Conservation (phyloP, 768 basidiomycete species). For the Tricholomella constricta region DNA sequence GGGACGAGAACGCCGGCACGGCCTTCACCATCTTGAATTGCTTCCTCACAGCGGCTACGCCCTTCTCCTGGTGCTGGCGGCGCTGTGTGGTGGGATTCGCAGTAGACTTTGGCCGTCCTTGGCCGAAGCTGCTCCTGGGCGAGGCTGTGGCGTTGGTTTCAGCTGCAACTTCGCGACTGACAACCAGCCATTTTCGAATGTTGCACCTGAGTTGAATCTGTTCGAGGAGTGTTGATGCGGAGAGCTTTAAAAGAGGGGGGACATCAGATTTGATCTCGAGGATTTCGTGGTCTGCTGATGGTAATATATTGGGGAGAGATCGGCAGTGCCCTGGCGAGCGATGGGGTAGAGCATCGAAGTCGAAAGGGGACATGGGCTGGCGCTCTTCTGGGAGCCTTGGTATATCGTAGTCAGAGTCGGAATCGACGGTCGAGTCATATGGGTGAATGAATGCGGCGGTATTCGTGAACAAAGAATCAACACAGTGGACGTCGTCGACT, state of each 20-base stretch:
- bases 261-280: constrained; percentile 23
- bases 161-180: neutral
- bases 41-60: constrained; percentile 31
- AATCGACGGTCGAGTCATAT: constrained; percentile 34
- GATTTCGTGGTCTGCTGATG: constrained; percentile 9
- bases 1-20: constrained; percentile 74
- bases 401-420: constrained; percentile 30
- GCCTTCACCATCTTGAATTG: constrained; percentile 48
- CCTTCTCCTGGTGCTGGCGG: constrained; percentile 15
- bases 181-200: constrained; percentile 37
- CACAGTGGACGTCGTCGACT: constrained; percentile 4
- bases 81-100: constrained; percentile 8
- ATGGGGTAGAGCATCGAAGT: constrained; percentile 53
- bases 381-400: constrained; percentile 36
- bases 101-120: constrained; percentile 2
- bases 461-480: constrained; percentile 27
- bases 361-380: constrained; percentile 44
- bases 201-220: constrained; percentile 47
- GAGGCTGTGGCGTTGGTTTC: constrained; percentile 8
- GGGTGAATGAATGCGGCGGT: constrained; percentile 56
- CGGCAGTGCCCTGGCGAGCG: constrained; percentile 17
- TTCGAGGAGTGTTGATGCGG: constrained; percentile 35
- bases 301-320: neutral
- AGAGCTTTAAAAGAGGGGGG: constrained; percentile 21
- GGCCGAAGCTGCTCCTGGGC: constrained; percentile 21